Base-by-base conservation (phyloP, 768 basidiomycete species). In the Lentinula sp. region DNA sequence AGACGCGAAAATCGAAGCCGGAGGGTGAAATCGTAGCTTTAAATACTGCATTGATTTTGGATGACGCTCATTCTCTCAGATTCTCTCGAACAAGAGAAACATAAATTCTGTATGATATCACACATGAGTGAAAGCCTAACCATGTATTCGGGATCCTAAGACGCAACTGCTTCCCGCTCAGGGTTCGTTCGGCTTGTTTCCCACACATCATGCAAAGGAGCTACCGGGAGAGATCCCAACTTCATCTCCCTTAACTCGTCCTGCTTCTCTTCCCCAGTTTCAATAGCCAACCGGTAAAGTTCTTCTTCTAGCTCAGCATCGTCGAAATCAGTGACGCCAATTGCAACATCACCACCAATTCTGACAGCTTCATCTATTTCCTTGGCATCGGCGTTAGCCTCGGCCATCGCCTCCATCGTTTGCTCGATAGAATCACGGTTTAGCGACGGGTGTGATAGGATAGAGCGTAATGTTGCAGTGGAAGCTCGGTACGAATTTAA, bases 401-500 rank as follows among this genome's bases (percentile, higher is more conserved):
- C 88, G 0, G 91, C 88, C 66, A 98, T 79, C 8, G 87, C 88
- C 28, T 95, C 91, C 84, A 96, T 87, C 3, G 94, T 96, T 65
- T 84, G 81, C 60, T 96, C 91, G 51, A 98, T 84, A 54, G 80
- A 81, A 15, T 87, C 87, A n/a, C 85, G 81, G 63, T 88, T 85
- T 12, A 98, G 77, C 0, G 85, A 85, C 0, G 95, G 93, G 65
- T 96, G 86, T 7, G 87, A 77, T 1, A 98, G 82, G 48, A 98
- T 85, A 0, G 84, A 74, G 13, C 81, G 82, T 6, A 98, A 77
- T 0, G 95, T 94, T 6, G 81, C 72, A 0, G 93, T 88, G 6
- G 94, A 95, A 2, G 86, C 85, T 72, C 92, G 83, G 69, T 96
- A 98, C 0, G 86, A 83, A 65, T 83, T 84, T 84, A 98, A 85